phyloP scores from a whole-genome alignment of 1,284 basidiomycete genomes.

The Rhodotorula sp. region DNA sequence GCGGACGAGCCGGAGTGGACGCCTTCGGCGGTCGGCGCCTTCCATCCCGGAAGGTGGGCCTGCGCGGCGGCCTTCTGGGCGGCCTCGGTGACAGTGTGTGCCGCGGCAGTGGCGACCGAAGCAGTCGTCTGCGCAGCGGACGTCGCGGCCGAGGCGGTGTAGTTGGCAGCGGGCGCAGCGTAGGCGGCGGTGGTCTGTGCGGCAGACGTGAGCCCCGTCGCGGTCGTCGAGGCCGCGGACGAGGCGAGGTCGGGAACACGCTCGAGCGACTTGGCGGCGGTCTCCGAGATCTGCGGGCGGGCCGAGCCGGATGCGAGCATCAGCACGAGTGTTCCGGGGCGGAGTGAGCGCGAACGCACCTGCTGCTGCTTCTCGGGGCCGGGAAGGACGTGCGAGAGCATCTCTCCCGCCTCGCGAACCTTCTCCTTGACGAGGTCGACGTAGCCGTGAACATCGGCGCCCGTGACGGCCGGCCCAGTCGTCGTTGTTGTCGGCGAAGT shows the following conservation, averaged over 20 bases:
- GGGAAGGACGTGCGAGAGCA: neutral
- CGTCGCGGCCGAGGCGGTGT: neutral
- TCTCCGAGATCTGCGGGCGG: neutral
- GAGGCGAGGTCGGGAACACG: neutral
- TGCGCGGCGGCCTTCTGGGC: neutral
- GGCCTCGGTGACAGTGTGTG: neutral
- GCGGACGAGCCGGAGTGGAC: neutral
- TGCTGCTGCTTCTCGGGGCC: conserved; percentile 1
- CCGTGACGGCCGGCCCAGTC: too few relatives aligned
- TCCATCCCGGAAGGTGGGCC: neutral
- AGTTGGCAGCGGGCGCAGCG: neutral
- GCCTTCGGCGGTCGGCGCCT: neutral
- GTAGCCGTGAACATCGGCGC: neutral
- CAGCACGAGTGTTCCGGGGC: too few relatives aligned
- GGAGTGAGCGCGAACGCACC: neutral
- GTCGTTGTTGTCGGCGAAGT: neutral
- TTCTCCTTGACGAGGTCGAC: neutral
- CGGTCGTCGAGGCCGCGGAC: neutral
- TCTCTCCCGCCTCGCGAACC: neutral
- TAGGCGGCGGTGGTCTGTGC: neutral
- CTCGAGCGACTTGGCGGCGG: neutral
- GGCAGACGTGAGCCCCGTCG: neutral
- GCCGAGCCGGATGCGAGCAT: too few relatives aligned
- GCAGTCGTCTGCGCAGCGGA: neutral
- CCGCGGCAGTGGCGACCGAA: neutral